Conservation (phyloP, 1,284 basidiomycete species). For the Puccinia brachypodii region DNA sequence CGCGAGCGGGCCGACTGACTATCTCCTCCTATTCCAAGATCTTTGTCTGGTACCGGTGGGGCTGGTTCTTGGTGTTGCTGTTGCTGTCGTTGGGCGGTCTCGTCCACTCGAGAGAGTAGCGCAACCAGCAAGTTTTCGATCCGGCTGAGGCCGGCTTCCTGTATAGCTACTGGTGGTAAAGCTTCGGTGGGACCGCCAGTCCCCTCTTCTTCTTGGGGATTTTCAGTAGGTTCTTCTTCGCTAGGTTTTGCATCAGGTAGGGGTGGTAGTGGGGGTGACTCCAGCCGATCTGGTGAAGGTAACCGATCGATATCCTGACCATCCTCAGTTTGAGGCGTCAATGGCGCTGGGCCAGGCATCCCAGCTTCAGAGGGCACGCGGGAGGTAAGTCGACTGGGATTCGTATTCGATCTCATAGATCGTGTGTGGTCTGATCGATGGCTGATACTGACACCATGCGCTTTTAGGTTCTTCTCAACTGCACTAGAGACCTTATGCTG, state of each 20-base stretch:
- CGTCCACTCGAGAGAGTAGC: slow-evolving; percentile 45
- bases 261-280: slow-evolving; percentile 34
- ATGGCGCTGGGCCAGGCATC: slow-evolving; percentile 43
- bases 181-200: neutral
- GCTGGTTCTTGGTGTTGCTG: slow-evolving; percentile 31
- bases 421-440: slow-evolving; percentile 37
- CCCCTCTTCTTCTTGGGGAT: neutral
- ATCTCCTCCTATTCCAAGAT: slow-evolving; percentile 7
- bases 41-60: slow-evolving; percentile 31
- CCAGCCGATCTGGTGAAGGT: neutral
- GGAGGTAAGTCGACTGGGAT: slow-evolving; percentile 26
- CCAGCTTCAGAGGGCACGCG: slow-evolving; percentile 12
- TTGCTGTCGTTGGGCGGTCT: slow-evolving; percentile 28
- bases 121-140: slow-evolving; percentile 48
- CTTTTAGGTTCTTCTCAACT: slow-evolving; percentile 47
- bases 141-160: slow-evolving; percentile 44
- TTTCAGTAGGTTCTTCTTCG: neutral
- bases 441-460: slow-evolving; percentile 43
- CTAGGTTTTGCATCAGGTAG: slow-evolving; percentile 9
- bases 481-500: slow-evolving; percentile 50
- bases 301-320: slow-evolving; percentile 21
- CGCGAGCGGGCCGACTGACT: neutral
- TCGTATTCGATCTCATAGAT: slow-evolving; percentile 28
- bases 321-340: slow-evolving; percentile 26
- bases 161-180: slow-evolving; percentile 31